Conservation (phyloP, 139 green algal species). For the Chlamydomonas sphaeroides region DNA sequence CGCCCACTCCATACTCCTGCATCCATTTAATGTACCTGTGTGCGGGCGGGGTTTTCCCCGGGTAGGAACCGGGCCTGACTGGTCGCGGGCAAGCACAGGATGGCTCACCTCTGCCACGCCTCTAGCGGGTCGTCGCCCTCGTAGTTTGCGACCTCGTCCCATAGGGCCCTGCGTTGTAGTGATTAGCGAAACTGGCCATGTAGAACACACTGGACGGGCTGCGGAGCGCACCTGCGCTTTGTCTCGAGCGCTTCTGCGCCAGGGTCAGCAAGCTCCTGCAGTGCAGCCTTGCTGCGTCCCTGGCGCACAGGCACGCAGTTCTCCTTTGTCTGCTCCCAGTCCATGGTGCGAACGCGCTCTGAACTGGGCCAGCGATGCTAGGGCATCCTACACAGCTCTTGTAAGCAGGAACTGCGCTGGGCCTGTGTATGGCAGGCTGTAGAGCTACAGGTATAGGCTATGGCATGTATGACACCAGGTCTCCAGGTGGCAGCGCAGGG, state of each 20-base stretch:
- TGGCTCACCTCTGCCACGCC: constrained; percentile 81
- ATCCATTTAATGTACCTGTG: constrained; percentile 92
- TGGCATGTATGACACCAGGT: no score
- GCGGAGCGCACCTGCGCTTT: constrained; percentile 23
- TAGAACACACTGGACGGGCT: no score
- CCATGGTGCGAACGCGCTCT: no score
- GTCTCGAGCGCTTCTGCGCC: background rate
- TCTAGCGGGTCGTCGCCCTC: constrained; percentile 81
- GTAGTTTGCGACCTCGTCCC: constrained; percentile 73
- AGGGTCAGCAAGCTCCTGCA: constrained; percentile 54
- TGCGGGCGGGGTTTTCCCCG: no score
- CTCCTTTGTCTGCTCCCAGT: constrained; percentile 90
- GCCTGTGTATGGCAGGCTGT: background rate
- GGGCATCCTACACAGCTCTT: no score
- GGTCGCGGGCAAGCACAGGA: background rate
- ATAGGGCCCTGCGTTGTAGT: constrained; percentile 68
- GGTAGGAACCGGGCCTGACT: background rate
- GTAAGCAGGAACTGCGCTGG: no score
- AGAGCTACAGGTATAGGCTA: no score
- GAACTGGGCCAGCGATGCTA: no score
- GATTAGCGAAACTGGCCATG: no score
- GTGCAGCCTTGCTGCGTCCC: constrained; percentile 64
- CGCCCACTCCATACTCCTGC: constrained; percentile 74
- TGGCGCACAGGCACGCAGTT: constrained; percentile 84
- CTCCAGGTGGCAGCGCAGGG: no score